Evolutionary conservation across 1,284 basidiomycete species (phyloP).

Genomic region (Takashimella koratensis): DNA sequence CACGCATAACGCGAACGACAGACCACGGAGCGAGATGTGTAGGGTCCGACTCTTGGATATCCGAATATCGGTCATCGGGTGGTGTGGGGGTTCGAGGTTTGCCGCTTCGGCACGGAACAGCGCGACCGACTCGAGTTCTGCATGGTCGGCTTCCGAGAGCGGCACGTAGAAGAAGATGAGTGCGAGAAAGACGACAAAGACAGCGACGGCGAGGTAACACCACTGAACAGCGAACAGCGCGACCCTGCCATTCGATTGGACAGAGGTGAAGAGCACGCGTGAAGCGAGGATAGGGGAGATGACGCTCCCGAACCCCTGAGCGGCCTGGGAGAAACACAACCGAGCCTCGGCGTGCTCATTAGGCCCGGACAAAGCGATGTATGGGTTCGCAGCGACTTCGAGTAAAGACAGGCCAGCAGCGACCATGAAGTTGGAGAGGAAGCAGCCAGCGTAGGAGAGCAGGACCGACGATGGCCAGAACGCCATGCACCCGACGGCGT

Average conservation of each 20-base stretch:
- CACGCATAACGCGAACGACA: slow-evolving; percentile 21
- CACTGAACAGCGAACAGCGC: slow-evolving; percentile 45
- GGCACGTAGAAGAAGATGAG: slow-evolving; percentile 47
- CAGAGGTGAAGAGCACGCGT: slow-evolving; percentile 33
- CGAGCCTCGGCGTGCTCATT: slow-evolving; percentile 40
- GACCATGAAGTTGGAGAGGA: slow-evolving; percentile 45
- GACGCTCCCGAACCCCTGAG: slow-evolving; percentile 42
- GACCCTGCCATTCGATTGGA: slow-evolving; percentile 13
- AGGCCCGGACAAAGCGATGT: slow-evolving; percentile 47
- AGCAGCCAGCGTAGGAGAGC: slow-evolving; percentile 40
- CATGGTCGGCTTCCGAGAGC: slow-evolving; percentile 39
- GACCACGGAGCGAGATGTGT: slow-evolving; percentile 12
- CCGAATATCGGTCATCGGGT: background rate
- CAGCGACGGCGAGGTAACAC: slow-evolving; percentile 47
- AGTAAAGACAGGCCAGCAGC: slow-evolving; percentile 39
- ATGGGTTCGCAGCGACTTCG: slow-evolving; percentile 48
- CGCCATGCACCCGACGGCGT: slow-evolving; percentile 41
- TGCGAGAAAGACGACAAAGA: slow-evolving; percentile 43
- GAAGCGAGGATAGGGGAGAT: slow-evolving; percentile 40
- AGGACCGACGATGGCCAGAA: slow-evolving; percentile 48
- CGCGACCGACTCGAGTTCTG: slow-evolving; percentile 39
- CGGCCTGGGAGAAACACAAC: slow-evolving; percentile 46
- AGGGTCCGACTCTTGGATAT: background rate
- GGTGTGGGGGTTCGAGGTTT: background rate
- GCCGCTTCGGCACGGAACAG: background rate